Conservation (phyloP, 805 yeast genomes). For the Kluyveromyces nonfermentans region DNA sequence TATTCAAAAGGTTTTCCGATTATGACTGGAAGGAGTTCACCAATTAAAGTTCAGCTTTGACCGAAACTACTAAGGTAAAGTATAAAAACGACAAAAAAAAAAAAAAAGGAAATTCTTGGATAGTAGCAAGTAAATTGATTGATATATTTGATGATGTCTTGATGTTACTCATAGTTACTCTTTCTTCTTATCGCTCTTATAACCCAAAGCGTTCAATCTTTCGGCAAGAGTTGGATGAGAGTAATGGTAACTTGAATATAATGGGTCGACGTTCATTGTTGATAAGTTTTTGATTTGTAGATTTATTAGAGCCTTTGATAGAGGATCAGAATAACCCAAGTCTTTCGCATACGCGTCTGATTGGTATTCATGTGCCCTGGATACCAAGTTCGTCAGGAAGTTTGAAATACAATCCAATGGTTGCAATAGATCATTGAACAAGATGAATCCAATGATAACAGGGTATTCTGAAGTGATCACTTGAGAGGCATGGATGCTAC, state of each 20-base stretch:
- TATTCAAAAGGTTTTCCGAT: too few species aligned
- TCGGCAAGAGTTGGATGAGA: slow-evolving; percentile 91
- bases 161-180: too few species aligned
- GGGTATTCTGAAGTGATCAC: slow-evolving; percentile 45
- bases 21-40: too few species aligned
- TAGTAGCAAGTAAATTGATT: too few species aligned
- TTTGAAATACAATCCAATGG: slow-evolving; percentile 67
- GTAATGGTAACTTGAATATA: slow-evolving; percentile 79
- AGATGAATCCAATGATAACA: slow-evolving; percentile 66
- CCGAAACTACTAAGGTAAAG: too few species aligned
- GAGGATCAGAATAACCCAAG: slow-evolving; percentile 59
- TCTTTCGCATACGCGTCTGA: slow-evolving; percentile 82
- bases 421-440: slow-evolving; percentile 67
- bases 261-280: slow-evolving; percentile 82
- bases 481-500: slow-evolving; percentile 6
- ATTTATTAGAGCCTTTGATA: slow-evolving; percentile 64
- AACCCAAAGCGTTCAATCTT: slow-evolving; percentile 68
- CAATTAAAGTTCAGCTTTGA: too few species aligned
- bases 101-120: too few species aligned
- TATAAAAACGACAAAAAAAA: too few species aligned
- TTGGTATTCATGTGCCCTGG: slow-evolving; percentile 85
- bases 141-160: too few species aligned
- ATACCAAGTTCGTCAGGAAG: slow-evolving; percentile 57
- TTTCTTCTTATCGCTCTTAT: slow-evolving; percentile 26
- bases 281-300: slow-evolving; percentile 74